Evolutionary conservation across 768 basidiomycete genomes (phyloP).

Genomic region (Suillus hirtellus): DNA sequence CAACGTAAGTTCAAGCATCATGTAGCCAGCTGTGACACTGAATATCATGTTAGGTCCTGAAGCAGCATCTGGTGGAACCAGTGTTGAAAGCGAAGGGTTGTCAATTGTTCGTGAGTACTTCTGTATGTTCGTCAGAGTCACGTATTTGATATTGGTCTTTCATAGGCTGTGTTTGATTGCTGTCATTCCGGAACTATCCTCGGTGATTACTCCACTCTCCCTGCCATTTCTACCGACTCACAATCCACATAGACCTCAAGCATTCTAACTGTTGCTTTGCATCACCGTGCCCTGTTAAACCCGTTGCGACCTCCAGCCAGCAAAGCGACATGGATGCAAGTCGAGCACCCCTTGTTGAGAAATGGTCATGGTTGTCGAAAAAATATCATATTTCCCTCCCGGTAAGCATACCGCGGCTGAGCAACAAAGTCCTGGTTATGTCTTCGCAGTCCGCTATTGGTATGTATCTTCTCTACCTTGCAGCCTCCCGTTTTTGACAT

Average conservation of each 20-base stretch:
- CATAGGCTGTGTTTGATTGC: constrained; percentile 30
- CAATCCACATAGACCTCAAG: constrained; percentile 20
- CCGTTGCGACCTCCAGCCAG: not conserved
- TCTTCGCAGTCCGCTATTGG: not conserved
- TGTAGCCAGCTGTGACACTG: not conserved
- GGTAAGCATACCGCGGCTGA: not conserved
- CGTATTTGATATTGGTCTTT: not conserved
- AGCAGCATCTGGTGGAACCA: constrained; percentile 21
- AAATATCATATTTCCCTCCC: not conserved
- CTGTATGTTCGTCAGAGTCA: not conserved
- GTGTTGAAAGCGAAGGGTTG: constrained; percentile 18
- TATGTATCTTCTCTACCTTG: not conserved
- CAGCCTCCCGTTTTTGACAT: not conserved
- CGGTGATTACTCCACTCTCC: constrained; percentile 16
- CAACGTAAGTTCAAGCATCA: constrained; percentile 16
- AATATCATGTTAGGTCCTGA: constrained; percentile 19
- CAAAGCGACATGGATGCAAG: not conserved
- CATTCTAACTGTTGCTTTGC: constrained; percentile 15
- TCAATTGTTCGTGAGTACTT: constrained; percentile 3
- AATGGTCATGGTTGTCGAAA: not conserved
- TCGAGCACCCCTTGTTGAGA: too few relatives aligned
- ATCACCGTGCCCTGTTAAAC: not conserved
- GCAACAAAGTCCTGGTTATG: not conserved
- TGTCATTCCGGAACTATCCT: constrained; percentile 31
- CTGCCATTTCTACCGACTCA: not conserved